These are phyloP conservation scores for Beauveria australis DNA, from an alignment of 2,329 filamentous ascomycete species.

Conservation along the genomic window DNA sequence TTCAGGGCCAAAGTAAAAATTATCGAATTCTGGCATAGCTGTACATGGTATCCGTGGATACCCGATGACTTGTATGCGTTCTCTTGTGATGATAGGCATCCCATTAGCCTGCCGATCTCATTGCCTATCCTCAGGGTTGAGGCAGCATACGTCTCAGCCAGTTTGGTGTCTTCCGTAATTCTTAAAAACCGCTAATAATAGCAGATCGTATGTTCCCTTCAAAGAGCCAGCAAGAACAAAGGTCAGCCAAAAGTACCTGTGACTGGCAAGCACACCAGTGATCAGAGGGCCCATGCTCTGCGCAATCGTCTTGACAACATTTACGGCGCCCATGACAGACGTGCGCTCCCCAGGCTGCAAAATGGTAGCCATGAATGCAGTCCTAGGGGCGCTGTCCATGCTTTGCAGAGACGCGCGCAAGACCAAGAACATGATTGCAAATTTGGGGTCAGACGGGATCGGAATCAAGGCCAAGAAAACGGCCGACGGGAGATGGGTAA, in stretches of 20 bases:
- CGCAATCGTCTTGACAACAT: constrained; percentile 58
- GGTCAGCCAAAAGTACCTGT: constrained; percentile 49
- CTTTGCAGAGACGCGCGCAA: constrained; percentile 53
- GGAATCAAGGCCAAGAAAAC: constrained; percentile 57
- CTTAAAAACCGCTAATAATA: constrained; percentile 43
- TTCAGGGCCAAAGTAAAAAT: too few relatives aligned
- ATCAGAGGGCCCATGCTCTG: constrained; percentile 55
- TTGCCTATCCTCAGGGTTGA: background rate
- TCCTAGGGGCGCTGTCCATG: constrained; percentile 65
- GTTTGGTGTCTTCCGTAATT: constrained; percentile 2
- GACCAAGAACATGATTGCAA: constrained; percentile 52
- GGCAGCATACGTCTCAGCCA: background rate
- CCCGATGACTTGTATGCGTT: background rate
- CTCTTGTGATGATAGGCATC: background rate
- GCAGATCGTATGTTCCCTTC: constrained; percentile 54
- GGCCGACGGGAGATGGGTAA: constrained; percentile 63
- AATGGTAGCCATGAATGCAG: constrained; percentile 60
- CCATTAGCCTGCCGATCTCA: background rate
- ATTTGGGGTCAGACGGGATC: constrained; percentile 40
- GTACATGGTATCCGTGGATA: background rate
- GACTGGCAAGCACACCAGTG: constrained; percentile 54
- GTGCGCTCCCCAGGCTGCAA: constrained; percentile 59
- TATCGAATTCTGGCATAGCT: too few relatives aligned
- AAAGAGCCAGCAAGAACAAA: constrained; percentile 56
- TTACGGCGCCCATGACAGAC: constrained; percentile 62